Evolutionary conservation across 1,284 basidiomycete genomes (phyloP).

Genomic region (Schizophyllum amplum): DNA sequence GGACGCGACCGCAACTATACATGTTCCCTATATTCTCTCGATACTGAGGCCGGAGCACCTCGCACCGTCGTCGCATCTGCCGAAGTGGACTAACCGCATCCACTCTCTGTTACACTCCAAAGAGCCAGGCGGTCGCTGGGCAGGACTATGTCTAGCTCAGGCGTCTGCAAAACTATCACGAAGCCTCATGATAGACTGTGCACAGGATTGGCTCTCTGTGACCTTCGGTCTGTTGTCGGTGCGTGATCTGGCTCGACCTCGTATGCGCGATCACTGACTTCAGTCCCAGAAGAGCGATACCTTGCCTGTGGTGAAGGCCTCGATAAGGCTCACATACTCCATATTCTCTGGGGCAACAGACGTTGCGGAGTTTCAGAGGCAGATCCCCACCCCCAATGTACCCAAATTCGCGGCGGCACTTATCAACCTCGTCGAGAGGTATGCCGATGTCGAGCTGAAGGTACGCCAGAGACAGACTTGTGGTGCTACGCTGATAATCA

Average conservation of each 20-base stretch:
- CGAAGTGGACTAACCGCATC: constrained; percentile 66
- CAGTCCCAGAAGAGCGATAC: background rate
- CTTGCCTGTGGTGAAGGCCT: constrained; percentile 44
- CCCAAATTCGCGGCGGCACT: constrained; percentile 59
- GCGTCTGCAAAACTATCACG: constrained; percentile 52
- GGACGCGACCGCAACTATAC: constrained; percentile 47
- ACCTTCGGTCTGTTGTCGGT: constrained; percentile 46
- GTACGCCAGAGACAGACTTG: constrained; percentile 23
- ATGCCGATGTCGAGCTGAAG: constrained; percentile 40
- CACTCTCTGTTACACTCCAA: constrained; percentile 68
- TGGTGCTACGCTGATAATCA: background rate
- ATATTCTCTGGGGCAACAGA: constrained; percentile 52
- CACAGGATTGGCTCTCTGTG: constrained; percentile 60
- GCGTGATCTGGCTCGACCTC: background rate
- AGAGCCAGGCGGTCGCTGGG: constrained; percentile 64
- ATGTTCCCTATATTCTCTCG: constrained; percentile 51
- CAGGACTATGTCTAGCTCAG: constrained; percentile 63
- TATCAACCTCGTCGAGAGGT: constrained; percentile 45
- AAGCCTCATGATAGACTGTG: constrained; percentile 54
- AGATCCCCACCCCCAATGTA: constrained; percentile 61
- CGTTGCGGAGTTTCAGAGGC: constrained; percentile 68
- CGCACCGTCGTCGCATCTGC: constrained; percentile 49
- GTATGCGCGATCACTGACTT: background rate
- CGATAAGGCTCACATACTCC: constrained; percentile 49
- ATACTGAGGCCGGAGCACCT: constrained; percentile 44